Conservation (phyloP, 148 eudicot genomes). For the Simmondsia chinensis region DNA sequence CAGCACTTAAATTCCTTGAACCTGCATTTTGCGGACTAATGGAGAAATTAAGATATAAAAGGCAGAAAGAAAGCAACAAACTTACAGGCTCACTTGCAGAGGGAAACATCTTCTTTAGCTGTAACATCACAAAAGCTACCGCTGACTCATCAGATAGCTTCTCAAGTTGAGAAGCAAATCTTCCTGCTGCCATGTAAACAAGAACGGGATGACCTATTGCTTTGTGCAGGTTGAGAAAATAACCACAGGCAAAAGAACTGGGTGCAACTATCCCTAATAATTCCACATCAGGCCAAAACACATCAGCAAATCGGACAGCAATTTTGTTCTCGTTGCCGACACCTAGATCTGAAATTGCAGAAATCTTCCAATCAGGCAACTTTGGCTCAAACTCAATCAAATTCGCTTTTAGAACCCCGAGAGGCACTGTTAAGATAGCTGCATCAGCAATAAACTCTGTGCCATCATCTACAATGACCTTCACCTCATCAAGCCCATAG, state of each 20-base stretch:
- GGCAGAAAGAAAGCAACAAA: slow-evolving; percentile 2
- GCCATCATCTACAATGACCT: slow-evolving; percentile 53
- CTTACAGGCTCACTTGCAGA: slow-evolving; percentile 83
- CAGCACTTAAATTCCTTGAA: too few species aligned
- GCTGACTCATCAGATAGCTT: slow-evolving; percentile 77
- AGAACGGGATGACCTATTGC: slow-evolving; percentile 91
- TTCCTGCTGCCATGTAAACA: slow-evolving; percentile 97
- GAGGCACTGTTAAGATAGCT: slow-evolving; percentile 80
- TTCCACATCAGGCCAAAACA: slow-evolving; percentile 93
- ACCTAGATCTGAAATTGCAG: slow-evolving; percentile 94
- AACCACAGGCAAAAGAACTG: slow-evolving; percentile 86
- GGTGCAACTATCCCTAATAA: slow-evolving; percentile 77
- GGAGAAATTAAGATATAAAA: too few species aligned
- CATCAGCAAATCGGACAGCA: slow-evolving; percentile 65
- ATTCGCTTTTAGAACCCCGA: slow-evolving; percentile 84
- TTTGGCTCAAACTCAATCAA: slow-evolving; percentile 79
- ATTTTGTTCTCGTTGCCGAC: slow-evolving; percentile 95
- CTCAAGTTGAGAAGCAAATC: slow-evolving; percentile 81
- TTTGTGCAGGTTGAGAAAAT: slow-evolving; percentile 96
- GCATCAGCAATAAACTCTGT: slow-evolving; percentile 71
- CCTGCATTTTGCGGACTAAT: too few species aligned
- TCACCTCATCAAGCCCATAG: slow-evolving; percentile 51
- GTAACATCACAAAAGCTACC: slow-evolving; percentile 71
- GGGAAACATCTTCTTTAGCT: slow-evolving; percentile 92
- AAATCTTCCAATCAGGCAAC: slow-evolving; percentile 84